Percentiles rank a stretch among this genome's conserved stretches.
phyloP scores from a whole-genome alignment of 2,329 filamentous ascomycete species.

The Hortaea sp. region DNA sequence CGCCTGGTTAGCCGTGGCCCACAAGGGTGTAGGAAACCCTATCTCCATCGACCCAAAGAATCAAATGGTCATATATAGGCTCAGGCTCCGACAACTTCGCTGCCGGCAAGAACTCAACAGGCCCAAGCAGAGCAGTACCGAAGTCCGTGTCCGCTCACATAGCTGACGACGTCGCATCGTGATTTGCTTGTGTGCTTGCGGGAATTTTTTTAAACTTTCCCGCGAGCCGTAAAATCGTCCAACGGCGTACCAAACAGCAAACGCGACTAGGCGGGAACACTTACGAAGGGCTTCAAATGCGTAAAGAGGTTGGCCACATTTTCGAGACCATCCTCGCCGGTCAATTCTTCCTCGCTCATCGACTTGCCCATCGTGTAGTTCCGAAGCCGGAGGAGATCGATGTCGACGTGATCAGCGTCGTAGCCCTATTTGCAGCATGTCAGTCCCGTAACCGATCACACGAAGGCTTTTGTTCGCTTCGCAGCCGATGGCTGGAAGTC shows the following conservation, averaged over 20 bases:
- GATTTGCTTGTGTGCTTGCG: neutral
- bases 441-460: too few species aligned
- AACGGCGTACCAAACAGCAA: too few species aligned
- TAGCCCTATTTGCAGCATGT: slow-evolving; percentile 51
- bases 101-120: too few species aligned
- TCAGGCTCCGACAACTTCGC: too few species aligned
- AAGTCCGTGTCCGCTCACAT: too few species aligned
- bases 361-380: slow-evolving; percentile 66
- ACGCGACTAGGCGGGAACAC: slow-evolving; percentile 26
- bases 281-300: slow-evolving; percentile 70
- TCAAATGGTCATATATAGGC: too few species aligned
- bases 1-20: neutral
- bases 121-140: too few species aligned
- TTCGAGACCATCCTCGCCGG: slow-evolving; percentile 52
- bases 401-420: slow-evolving; percentile 62
- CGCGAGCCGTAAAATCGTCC: neutral
- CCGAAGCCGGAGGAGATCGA: slow-evolving; percentile 67
- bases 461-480: too few species aligned
- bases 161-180: neutral
- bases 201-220: neutral
- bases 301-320: slow-evolving; percentile 55
- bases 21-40: neutral
- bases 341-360: slow-evolving; percentile 56
- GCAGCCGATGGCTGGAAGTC: too few species aligned
- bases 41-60: neutral